Percentiles rank a stretch among this genome's conserved stretches.
These are phyloP conservation scores for Leishmania aethiopica DNA, from an alignment of 208 protist genomes.

Conservation along the genomic window DNA sequence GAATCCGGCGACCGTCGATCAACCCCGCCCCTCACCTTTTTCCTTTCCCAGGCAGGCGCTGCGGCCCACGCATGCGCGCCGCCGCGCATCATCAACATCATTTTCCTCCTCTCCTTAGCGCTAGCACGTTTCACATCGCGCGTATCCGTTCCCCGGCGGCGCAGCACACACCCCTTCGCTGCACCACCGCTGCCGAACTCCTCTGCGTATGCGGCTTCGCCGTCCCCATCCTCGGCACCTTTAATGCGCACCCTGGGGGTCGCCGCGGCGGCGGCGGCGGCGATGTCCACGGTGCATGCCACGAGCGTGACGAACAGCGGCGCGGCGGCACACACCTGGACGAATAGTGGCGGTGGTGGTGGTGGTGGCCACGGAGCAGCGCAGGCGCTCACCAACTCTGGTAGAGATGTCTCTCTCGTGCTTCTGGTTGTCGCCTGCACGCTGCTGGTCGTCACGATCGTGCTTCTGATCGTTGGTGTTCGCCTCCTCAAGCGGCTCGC, in stretches of 20 bases:
- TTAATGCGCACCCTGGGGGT: too few species aligned
- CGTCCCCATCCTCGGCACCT: not conserved
- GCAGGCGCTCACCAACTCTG: not conserved
- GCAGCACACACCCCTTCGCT: too few species aligned
- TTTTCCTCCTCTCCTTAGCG: too few species aligned
- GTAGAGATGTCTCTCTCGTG: not conserved
- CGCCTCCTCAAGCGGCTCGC: constrained; percentile 12
- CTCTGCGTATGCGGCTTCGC: not conserved
- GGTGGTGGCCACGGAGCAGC: not conserved
- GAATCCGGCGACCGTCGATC: not conserved
- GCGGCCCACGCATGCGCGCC: too few species aligned
- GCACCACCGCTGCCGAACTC: not conserved
- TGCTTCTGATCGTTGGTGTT: not conserved
- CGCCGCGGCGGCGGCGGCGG: not conserved
- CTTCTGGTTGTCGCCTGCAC: constrained; percentile 2
- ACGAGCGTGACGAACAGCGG: not conserved
- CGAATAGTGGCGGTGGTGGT: not conserved
- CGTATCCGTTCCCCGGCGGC: too few species aligned
- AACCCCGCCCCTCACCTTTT: too few species aligned
- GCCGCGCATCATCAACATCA: not conserved
- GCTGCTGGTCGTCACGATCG: not conserved
- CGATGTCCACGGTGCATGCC: not conserved
- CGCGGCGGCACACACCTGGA: too few species aligned
- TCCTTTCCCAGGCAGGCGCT: too few species aligned
- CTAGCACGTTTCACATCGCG: too few species aligned